Evolutionary conservation across 345 rosid species (phyloP), one percentile per base, ranked within the genome.

Genomic region (Gossypium ekmanianum): DNA sequence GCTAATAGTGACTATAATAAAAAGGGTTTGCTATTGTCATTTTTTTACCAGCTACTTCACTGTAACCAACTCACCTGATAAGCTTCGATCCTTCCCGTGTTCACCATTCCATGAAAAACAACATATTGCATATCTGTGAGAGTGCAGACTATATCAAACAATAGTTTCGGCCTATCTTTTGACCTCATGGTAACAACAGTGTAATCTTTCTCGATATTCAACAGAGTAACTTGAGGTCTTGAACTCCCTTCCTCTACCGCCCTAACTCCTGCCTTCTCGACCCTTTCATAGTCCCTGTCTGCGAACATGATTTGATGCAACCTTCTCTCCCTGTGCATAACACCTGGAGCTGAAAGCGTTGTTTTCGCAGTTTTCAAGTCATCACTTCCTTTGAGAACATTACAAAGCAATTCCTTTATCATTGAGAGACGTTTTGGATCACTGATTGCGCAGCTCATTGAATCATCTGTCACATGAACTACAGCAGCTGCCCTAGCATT

Each of bases 271-370:
- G 68, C 85, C 48, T 81, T 86, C 51, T 73, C 87, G 56, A 80
- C 83, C 80, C 89, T 89, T 77, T 92, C 94, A 74, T 92, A 94
- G 76, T 94, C 98, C 84, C 98, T 84, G 72, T 91, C 97, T 12
- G 91, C 97, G 61, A 92, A 87, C 97, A 94, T 90, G 76, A 92
- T 90, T 85, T 94, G 97, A 88, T 93, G 98, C 84, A 93, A 80
- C 78, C 98, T 88, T 77, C 98, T 88, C 77, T 87, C 97, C 74
- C 88, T 83, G 71, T 89, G 90, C 77, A 83, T 83, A 24, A 74
- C 62, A 18, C 85, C 90, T 22, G 92, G 89, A 68, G 89, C 79
- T 22, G 98, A 87, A 78, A 91, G 83, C 16, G 75, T 85, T 29
- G 84, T 88, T 77, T 87, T 91, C 11, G 90, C 95, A 7, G 85